These are phyloP conservation scores for Pleurostoma richardsiae DNA, from an alignment of 2,329 filamentous ascomycete genomes.

Conservation along the genomic window DNA sequence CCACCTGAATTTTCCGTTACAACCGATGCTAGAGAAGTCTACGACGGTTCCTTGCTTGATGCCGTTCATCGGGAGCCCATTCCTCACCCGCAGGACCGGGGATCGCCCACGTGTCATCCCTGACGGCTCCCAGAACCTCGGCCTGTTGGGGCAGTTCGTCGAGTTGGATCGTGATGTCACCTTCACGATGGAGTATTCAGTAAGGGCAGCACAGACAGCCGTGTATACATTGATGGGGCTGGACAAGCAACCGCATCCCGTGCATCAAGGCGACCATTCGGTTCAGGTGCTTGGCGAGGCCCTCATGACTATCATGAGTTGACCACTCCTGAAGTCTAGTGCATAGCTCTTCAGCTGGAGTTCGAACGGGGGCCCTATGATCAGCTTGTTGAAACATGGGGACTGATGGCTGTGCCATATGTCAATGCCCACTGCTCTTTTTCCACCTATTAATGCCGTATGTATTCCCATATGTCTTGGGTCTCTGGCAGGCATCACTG, in stretches of 20 bases:
- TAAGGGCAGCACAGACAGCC: background rate
- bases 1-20: constrained; percentile 23
- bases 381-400: no score
- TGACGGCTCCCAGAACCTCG: constrained; percentile 22
- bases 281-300: constrained; percentile 15
- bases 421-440: no score
- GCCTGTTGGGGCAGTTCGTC: constrained; percentile 29
- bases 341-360: no score
- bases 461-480: no score
- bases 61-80: constrained; percentile 25
- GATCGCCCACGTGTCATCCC: constrained; percentile 28
- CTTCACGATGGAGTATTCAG: constrained; percentile 21
- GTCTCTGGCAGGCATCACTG: no score
- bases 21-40: constrained; percentile 14
- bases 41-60: constrained; percentile 27
- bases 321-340: background rate
- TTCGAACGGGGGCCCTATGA: no score
- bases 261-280: constrained; percentile 17
- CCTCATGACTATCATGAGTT: constrained; percentile 14
- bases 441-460: no score
- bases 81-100: constrained; percentile 20
- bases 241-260: constrained; percentile 9
- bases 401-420: no score
- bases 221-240: constrained; percentile 17
- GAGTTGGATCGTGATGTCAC: constrained; percentile 27